phyloP scores from a whole-genome alignment of 257 asterid genomes.

The Plantago ovata region DNA sequence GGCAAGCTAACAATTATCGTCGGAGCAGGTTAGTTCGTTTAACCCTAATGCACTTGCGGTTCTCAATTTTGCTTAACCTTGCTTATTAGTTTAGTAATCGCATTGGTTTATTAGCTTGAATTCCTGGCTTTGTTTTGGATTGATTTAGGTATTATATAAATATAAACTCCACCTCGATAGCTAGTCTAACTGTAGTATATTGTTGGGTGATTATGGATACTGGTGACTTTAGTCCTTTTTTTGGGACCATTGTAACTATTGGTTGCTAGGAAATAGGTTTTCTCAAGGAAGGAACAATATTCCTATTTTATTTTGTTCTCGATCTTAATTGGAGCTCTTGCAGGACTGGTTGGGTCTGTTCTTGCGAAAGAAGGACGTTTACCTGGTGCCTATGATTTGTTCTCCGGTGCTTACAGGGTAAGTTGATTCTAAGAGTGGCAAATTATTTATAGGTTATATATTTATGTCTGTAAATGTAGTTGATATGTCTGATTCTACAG shows the following conservation, averaged over 20 bases:
- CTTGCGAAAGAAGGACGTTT: conserved; percentile 73
- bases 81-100: neutral
- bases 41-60: conserved; percentile 10
- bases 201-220: too few species aligned
- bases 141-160: conserved; percentile 5
- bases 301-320: conserved; percentile 5
- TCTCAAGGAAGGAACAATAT: too few species aligned
- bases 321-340: conserved; percentile 18
- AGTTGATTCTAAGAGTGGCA: neutral
- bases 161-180: conserved; percentile 9
- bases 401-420: conserved; percentile 83
- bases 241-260: too few species aligned
- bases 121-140: too few species aligned
- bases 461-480: conserved; percentile 1
- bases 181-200: neutral
- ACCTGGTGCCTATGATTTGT: conserved; percentile 46
- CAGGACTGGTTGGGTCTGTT: conserved; percentile 83
- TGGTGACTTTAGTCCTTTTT: too few species aligned
- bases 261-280: too few species aligned
- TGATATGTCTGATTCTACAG: neutral
- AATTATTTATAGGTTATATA: neutral
- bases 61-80: neutral
- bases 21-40: conserved; percentile 68
- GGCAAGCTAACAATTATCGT: conserved; percentile 80
- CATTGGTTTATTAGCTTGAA: neutral